phyloP scores from a whole-genome alignment of 352 stramenopile genomes.

The Phytophthora cactorum region DNA sequence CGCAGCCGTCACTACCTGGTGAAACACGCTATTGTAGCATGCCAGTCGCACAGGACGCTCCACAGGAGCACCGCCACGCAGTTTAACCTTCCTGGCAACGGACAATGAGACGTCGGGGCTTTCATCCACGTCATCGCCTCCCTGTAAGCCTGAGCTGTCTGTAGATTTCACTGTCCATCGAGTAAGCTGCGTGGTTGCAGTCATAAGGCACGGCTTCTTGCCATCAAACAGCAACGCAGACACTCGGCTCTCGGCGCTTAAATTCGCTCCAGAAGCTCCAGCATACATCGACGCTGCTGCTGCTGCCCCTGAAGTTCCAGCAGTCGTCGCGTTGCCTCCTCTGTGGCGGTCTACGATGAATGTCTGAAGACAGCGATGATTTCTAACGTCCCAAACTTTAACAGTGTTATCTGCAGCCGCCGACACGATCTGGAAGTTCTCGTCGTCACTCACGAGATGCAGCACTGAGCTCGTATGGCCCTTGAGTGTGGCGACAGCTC shows the following conservation, averaged over 20 bases:
- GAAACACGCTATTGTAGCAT: constrained; percentile 85
- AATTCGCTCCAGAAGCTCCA: constrained; percentile 35
- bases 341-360: constrained; percentile 61
- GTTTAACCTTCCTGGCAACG: constrained; percentile 12
- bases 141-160: constrained; percentile 45
- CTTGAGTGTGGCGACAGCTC: constrained; percentile 70
- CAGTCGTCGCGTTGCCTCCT: constrained; percentile 10
- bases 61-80: constrained; percentile 9
- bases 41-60: constrained; percentile 55
- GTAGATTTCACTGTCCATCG: constrained; percentile 68
- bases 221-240: constrained; percentile 69
- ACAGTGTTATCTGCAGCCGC: constrained; percentile 84
- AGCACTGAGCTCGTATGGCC: constrained; percentile 80
- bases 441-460: constrained; percentile 80
- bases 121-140: constrained; percentile 48
- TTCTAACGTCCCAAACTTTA: constrained; percentile 87
- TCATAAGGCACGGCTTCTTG: constrained; percentile 73
- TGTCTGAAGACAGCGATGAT: constrained; percentile 82
- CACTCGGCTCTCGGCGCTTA: constrained; percentile 65
- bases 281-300: constrained; percentile 29
- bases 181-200: constrained; percentile 71
- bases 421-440: constrained; percentile 88
- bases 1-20: constrained; percentile 82
- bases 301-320: constrained; percentile 11
- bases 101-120: constrained; percentile 12